These are phyloP conservation scores for Oxytropis ochrocephala DNA, from an alignment of 306 rosid genomes.

Conservation along the genomic window DNA sequence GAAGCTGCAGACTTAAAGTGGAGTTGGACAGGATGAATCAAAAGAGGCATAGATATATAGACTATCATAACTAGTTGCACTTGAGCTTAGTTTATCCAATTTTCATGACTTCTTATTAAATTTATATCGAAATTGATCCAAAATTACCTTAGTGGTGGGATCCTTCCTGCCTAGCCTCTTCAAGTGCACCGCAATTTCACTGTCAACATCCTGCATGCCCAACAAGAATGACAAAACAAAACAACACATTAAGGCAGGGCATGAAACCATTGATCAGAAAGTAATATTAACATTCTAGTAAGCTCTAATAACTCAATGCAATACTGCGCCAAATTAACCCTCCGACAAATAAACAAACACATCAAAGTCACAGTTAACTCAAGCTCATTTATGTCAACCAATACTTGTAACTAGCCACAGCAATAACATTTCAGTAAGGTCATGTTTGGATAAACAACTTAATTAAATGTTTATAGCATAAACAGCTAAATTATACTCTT, in stretches of 20 bases:
- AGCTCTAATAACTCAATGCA: not conserved
- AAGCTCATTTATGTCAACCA: not conserved
- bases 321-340: not conserved
- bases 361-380: not conserved
- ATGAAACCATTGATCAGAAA: not conserved
- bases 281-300: not conserved
- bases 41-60: not conserved
- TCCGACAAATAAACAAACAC: not conserved
- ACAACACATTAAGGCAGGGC: not conserved
- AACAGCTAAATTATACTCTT: too few relatives aligned
- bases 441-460: too few relatives aligned
- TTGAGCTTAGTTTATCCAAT: not conserved
- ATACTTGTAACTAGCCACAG: not conserved
- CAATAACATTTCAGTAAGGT: not conserved
- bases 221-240: not conserved
- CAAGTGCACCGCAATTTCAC: conserved; percentile 80
- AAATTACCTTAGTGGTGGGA: conserved; percentile 78
- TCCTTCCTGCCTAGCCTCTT: conserved; percentile 96
- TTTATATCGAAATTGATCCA: not conserved
- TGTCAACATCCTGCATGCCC: conserved; percentile 62
- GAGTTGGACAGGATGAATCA: not conserved
- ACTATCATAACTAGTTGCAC: not conserved
- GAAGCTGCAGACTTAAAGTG: not conserved
- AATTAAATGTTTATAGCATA: too few relatives aligned
- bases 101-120: not conserved